Conservation (phyloP, 2,329 filamentous ascomycete species). For the Xenoacremonium recifei region DNA sequence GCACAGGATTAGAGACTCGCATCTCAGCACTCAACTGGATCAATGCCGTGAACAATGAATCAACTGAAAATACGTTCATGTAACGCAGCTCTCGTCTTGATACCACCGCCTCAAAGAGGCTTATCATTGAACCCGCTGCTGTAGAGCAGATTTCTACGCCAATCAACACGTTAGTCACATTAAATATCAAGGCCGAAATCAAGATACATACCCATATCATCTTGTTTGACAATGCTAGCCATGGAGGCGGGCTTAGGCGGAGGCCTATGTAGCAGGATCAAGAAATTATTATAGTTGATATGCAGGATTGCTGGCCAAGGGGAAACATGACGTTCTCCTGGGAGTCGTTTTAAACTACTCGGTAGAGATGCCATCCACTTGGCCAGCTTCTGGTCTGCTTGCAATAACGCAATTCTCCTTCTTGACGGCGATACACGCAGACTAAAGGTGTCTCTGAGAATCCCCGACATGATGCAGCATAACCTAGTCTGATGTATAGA, state of each 20-base stretch:
- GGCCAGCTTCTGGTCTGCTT: constrained; percentile 2
- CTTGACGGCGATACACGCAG: neutral
- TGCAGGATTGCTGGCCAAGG: constrained; percentile 3
- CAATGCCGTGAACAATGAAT: neutral
- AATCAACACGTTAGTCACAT: neutral
- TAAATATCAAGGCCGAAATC: neutral
- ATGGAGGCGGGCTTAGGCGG: constrained; percentile 1
- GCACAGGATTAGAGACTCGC: neutral
- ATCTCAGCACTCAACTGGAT: constrained; percentile 4
- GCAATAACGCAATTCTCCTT: neutral
- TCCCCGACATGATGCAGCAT: constrained; percentile 5
- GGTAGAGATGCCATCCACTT: constrained; percentile 1
- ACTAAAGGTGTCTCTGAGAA: constrained; percentile 1
- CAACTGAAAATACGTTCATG: neutral
- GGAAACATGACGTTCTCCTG: neutral
- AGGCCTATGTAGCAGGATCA: constrained; percentile 4
- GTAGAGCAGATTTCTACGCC: neutral
- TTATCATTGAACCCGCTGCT: neutral
- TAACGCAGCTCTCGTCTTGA: neutral
- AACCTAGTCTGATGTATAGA: constrained; percentile 6
- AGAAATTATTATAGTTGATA: constrained; percentile 4
- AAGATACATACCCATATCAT: neutral
- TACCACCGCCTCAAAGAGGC: neutral
- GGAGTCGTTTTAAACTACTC: neutral
- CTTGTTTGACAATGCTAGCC: neutral